A percentile compares a stretch with the other conserved stretches of the same genome.
phyloP scores from a whole-genome alignment of 2,329 filamentous ascomycete genomes.

The Beauveria scarabaeidicola region DNA sequence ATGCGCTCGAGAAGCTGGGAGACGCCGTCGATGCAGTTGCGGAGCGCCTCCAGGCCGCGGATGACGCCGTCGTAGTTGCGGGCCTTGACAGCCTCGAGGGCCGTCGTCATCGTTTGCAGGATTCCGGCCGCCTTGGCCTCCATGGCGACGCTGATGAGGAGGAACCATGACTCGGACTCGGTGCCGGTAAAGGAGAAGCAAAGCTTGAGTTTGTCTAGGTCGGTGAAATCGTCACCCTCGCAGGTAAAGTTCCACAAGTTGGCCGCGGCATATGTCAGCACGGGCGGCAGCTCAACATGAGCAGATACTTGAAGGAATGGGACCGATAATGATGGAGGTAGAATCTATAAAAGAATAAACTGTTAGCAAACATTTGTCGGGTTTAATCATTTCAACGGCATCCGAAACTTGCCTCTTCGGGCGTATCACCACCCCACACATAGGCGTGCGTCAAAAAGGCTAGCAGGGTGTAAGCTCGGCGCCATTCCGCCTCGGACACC shows the following conservation, averaged over 20 bases:
- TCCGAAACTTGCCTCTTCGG: slow-evolving; percentile 52
- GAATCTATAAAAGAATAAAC: slow-evolving; percentile 29
- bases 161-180: slow-evolving; percentile 90
- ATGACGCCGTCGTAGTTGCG: slow-evolving; percentile 54
- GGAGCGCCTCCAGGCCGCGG: slow-evolving; percentile 55
- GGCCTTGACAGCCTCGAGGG: slow-evolving; percentile 59
- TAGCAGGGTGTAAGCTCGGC: slow-evolving; percentile 70
- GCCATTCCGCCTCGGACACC: slow-evolving; percentile 61
- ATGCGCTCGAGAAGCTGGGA: slow-evolving; percentile 65
- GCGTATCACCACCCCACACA: slow-evolving; percentile 75
- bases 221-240: slow-evolving; percentile 42
- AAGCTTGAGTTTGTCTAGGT: slow-evolving; percentile 60
- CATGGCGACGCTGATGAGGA: slow-evolving; percentile 80
- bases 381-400: too few relatives aligned
- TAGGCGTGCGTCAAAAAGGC: slow-evolving; percentile 77
- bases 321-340: slow-evolving; percentile 69
- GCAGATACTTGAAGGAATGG: slow-evolving; percentile 66
- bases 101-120: slow-evolving; percentile 68
- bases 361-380: background rate
- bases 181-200: slow-evolving; percentile 83
- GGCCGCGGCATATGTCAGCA: slow-evolving; percentile 81
- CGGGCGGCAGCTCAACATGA: slow-evolving; percentile 72
- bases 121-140: slow-evolving; percentile 70
- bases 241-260: slow-evolving; percentile 87
- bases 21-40: slow-evolving; percentile 59